phyloP scores from a whole-genome alignment of 2,329 filamentous ascomycete species.

The Teratosphaeria nubilosa region DNA sequence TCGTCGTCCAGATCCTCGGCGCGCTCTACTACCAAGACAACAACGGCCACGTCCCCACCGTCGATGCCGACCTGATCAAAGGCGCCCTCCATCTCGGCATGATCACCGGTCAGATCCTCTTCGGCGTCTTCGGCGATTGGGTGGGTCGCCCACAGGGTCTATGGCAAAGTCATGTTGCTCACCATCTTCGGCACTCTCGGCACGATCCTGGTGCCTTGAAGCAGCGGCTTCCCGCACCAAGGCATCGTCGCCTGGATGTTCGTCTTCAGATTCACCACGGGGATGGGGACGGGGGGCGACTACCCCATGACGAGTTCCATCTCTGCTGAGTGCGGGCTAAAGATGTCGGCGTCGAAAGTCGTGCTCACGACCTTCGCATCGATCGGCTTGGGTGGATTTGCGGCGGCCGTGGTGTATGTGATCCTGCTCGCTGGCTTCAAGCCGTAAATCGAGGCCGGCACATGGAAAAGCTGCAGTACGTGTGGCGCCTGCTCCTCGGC shows the following conservation, averaged over 20 bases:
- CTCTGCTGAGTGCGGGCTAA: neutral
- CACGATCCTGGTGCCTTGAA: neutral
- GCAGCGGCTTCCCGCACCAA: neutral
- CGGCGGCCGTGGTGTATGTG: neutral
- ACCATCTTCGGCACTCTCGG: conserved; percentile 1
- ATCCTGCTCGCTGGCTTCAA: conserved; percentile 1
- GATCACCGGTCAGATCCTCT: conserved; percentile 1
- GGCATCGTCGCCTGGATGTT: conserved; percentile 1
- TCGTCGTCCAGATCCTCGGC: conserved; percentile 1
- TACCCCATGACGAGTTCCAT: conserved; percentile 2
- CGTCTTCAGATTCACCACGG: neutral
- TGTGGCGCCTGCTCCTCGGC: conserved; percentile 3
- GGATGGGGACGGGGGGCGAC: conserved; percentile 1
- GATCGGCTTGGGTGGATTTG: neutral
- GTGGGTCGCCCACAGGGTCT: conserved; percentile 2
- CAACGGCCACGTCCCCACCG: neutral
- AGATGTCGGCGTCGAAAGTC: neutral
- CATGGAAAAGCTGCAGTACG: conserved; percentile 2
- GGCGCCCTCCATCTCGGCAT: conserved; percentile 1
- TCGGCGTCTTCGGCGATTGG: conserved; percentile 1
- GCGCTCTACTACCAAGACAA: conserved; percentile 1
- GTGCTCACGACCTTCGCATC: neutral
- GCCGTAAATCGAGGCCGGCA: neutral
- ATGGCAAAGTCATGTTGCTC: conserved; percentile 2
- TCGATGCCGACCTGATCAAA: conserved; percentile 1